phyloP scores from a whole-genome alignment of 2,329 filamentous ascomycete species.

The Parastagonospora avenae region DNA sequence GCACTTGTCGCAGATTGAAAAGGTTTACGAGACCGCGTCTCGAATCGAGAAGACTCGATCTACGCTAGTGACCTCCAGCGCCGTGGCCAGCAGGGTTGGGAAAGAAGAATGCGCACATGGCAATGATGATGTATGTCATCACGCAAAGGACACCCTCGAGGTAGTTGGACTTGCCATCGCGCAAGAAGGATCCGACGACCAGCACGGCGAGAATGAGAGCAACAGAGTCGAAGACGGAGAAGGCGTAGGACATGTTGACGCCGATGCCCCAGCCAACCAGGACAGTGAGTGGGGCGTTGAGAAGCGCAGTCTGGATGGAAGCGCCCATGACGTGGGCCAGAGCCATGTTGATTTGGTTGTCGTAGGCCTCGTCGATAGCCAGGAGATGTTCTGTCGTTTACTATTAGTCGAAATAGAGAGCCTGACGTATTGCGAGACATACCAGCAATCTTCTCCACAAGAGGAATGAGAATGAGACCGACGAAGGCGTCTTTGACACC shows the following conservation, averaged over 20 bases:
- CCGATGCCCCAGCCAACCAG: slow-evolving; percentile 80
- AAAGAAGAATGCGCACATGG: slow-evolving; percentile 66
- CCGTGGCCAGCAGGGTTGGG: slow-evolving; percentile 53
- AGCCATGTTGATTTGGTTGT: slow-evolving; percentile 83
- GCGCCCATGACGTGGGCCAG: slow-evolving; percentile 84
- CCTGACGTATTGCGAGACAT: slow-evolving; percentile 3
- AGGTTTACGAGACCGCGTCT: no score
- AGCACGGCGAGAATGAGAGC: slow-evolving; percentile 83
- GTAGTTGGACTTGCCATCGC: slow-evolving; percentile 89
- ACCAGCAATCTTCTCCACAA: slow-evolving; percentile 80
- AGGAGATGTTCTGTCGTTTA: slow-evolving; percentile 70
- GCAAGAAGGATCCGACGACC: slow-evolving; percentile 83
- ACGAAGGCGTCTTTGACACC: slow-evolving; percentile 60
- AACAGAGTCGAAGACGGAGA: slow-evolving; percentile 84
- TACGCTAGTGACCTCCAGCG: slow-evolving; percentile 4
- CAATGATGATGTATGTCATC: slow-evolving; percentile 68
- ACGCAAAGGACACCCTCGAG: slow-evolving; percentile 84
- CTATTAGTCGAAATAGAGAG: slow-evolving; percentile 5
- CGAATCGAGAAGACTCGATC: neutral
- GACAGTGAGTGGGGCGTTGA: slow-evolving; percentile 83
- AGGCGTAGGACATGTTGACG: slow-evolving; percentile 74
- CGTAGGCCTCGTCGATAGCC: slow-evolving; percentile 82
- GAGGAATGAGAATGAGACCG: slow-evolving; percentile 76
- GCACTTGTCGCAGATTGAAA: no score
- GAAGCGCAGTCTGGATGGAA: slow-evolving; percentile 85